Evolutionary conservation across 1,284 basidiomycete genomes (phyloP), one percentile per base, ranked within the genome.

Genomic region (Boletus smithii): DNA sequence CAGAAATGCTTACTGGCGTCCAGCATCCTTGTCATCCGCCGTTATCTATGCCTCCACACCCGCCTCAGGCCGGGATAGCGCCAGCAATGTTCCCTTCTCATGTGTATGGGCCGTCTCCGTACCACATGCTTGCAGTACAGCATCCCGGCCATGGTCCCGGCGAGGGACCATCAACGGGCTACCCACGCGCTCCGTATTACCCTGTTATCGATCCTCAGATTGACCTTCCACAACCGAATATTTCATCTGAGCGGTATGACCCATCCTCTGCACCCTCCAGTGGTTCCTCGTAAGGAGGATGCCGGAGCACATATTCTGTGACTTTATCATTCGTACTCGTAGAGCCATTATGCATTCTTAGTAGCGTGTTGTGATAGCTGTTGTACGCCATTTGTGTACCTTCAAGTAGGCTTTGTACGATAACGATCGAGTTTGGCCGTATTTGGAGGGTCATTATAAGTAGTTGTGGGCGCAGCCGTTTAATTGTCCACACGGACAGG

Each of bases 181-280:
- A 65, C 38, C 42, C 66, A 4, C 62, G 64, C 29, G 38, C 51
- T 7, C 35, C 51, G 27, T 73, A 73, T 46, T 70, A 67, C 48
- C 71, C 71, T 3, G 63, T 67, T 14, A 69, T 73, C 32, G 71
- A 73, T 52, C 69, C 70, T 10, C 66, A 63, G 46, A 69, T 73
- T 32, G 69, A 70, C 18, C 33, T 56, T 38, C 56, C 63, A 30
- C 63, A 64, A 27, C 53, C 66, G 33, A 72, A 72, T 16, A 57
- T 65, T 24, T 65, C 63, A 2, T 65, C 63, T 35, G 66, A 66
- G 47, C 61, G 63, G 18, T 68, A 66, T 35, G 63, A 67, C 41
- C 56, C 52, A n/a, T 56, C 63, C 1, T 55, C 53, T 31, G 41
- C 4, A 20, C 20, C 34, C 7, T 35, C 47, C 7, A 32, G 48